phyloP scores from a whole-genome alignment of 805 yeast genomes.

The Tetrapisispora arboricola region DNA sequence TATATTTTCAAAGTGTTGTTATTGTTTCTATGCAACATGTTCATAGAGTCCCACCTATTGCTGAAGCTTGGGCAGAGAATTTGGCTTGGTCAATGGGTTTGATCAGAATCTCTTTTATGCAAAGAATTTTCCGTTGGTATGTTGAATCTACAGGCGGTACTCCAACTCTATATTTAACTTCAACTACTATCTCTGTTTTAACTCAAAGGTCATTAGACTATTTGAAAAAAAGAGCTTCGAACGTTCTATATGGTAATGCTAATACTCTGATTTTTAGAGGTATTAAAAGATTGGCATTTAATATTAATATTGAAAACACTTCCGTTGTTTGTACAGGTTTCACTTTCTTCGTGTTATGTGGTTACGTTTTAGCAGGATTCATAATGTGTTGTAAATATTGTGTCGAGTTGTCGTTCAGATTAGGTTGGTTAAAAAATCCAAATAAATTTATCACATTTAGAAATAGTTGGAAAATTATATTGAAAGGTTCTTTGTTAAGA shows the following conservation, averaged over 20 bases:
- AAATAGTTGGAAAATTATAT: conserved; percentile 43
- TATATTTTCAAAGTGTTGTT: conserved; percentile 84
- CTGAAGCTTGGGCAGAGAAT: conserved; percentile 86
- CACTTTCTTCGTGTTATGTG: conserved; percentile 72
- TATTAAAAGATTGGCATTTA: conserved; percentile 70
- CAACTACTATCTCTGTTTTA: conserved; percentile 55
- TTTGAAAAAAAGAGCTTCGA: conserved; percentile 30
- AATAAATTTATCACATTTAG: conserved; percentile 41
- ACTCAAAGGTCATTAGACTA: conserved; percentile 44
- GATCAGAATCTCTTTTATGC: conserved; percentile 73
- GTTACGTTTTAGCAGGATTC: conserved; percentile 56
- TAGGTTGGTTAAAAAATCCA: conserved; percentile 39
- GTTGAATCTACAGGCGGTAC: conserved; percentile 84
- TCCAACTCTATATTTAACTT: conserved; percentile 59
- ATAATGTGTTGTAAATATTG: conserved; percentile 45
- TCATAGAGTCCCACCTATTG: conserved; percentile 85
- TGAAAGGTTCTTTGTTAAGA: conserved; percentile 73
- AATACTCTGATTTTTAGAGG: conserved; percentile 72
- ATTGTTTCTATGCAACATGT: conserved; percentile 80
- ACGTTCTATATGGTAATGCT: conserved; percentile 40
- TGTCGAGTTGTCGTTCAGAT: conserved; percentile 37
- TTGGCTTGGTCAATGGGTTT: conserved; percentile 94
- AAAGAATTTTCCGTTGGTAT: conserved; percentile 74
- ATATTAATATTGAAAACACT: conserved; percentile 70
- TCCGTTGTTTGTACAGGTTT: conserved; percentile 79